Evolutionary conservation across 768 basidiomycete species (phyloP).

Genomic region (Phallus indusiatus): DNA sequence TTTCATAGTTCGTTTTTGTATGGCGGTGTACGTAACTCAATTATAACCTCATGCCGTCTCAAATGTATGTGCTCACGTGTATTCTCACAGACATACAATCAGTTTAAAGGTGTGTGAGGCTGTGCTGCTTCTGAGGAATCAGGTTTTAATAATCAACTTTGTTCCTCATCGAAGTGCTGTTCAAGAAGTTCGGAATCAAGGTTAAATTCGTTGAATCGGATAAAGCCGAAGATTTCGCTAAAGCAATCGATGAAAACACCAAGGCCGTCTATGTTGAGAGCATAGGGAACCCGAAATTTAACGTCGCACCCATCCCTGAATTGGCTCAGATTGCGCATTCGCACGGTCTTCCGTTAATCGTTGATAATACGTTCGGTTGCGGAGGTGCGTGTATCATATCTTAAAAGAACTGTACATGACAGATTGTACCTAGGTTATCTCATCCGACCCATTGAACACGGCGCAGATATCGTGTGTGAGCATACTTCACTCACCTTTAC

Average conservation of each 20-base stretch:
- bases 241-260: conserved; percentile 68
- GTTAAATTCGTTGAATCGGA: conserved; percentile 53
- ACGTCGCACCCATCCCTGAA: conserved; percentile 55
- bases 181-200: conserved; percentile 59
- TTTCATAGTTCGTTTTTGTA: conserved; percentile 47
- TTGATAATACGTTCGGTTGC: conserved; percentile 74
- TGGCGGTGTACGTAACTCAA: conserved; percentile 46
- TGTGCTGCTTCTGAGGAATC: not conserved
- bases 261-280: conserved; percentile 69
- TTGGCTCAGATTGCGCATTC: conserved; percentile 70
- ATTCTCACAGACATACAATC: conserved; percentile 49
- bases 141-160: too few species aligned
- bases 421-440: conserved; percentile 36
- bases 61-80: not conserved
- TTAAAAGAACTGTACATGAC: not conserved
- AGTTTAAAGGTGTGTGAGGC: conserved; percentile 56
- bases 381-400: conserved; percentile 31
- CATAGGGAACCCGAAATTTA: conserved; percentile 73
- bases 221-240: conserved; percentile 47
- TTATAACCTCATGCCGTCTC: not conserved
- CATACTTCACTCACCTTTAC: not conserved
- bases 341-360: conserved; percentile 65
- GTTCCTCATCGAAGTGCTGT: too few species aligned
- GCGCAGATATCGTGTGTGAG: conserved; percentile 69
- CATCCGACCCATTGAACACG: conserved; percentile 57